Conservation (phyloP, 345 rosid species). For the Acer yangbiense region DNA sequence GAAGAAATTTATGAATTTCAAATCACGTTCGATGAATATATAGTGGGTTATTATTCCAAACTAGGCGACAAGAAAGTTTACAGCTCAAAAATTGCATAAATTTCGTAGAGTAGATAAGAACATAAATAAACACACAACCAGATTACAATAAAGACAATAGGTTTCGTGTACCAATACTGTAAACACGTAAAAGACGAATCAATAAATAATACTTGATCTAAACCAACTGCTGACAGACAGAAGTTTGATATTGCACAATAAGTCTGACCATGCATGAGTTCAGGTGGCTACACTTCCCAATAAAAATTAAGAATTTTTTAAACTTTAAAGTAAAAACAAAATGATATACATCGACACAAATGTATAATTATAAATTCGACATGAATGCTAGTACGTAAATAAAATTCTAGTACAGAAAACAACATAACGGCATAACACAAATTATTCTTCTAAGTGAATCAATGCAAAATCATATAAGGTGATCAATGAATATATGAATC, state of each 20-base stretch:
- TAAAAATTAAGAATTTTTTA: neutral
- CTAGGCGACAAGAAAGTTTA: neutral
- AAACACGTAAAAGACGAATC: too few relatives aligned
- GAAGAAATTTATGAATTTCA: neutral
- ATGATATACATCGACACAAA: neutral
- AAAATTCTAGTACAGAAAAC: neutral
- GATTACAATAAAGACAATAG: too few relatives aligned
- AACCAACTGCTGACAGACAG: too few relatives aligned
- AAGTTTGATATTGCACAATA: neutral
- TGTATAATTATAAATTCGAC: neutral
- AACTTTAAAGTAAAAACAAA: neutral
- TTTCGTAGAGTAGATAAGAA: neutral
- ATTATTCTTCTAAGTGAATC: neutral
- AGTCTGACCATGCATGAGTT: neutral
- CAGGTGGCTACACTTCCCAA: neutral
- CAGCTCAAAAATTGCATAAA: neutral
- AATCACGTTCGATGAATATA: neutral
- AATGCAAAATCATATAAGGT: neutral
- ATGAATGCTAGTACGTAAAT: neutral
- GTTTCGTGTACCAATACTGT: too few relatives aligned
- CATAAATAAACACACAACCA: neutral
- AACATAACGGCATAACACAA: neutral
- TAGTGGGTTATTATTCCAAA: neutral
- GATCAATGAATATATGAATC: neutral
- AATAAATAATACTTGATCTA: too few relatives aligned